Percentiles rank a stretch among this genome's conserved stretches.
Conservation (phyloP, 768 basidiomycete species). For the Suillus variegatus region DNA sequence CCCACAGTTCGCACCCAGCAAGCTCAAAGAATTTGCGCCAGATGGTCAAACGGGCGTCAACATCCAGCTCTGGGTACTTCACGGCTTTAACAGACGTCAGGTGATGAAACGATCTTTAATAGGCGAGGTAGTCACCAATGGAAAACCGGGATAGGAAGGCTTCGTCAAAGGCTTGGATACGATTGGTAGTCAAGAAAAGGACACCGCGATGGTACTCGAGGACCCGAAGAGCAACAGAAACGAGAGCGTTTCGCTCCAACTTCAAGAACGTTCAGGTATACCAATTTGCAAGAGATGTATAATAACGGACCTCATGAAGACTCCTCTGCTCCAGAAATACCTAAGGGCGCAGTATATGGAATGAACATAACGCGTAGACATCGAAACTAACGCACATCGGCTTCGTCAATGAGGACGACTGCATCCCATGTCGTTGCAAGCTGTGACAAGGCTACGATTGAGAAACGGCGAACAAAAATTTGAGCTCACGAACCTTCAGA, state of each 20-base stretch:
- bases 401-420: slow-evolving; percentile 58
- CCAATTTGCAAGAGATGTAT: too few relatives aligned
- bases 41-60: slow-evolving; percentile 19
- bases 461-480: not conserved
- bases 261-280: not conserved
- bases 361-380: not conserved
- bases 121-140: slow-evolving; percentile 35
- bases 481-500: slow-evolving; percentile 16
- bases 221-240: slow-evolving; percentile 66
- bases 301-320: slow-evolving; percentile 43
- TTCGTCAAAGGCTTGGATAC: slow-evolving; percentile 48
- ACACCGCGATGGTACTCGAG: slow-evolving; percentile 63
- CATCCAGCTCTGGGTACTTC: slow-evolving; percentile 29
- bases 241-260: slow-evolving; percentile 69
- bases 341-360: slow-evolving; percentile 36
- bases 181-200: slow-evolving; percentile 55
- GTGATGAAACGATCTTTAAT: too few relatives aligned
- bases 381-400: slow-evolving; percentile 14
- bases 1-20: slow-evolving; percentile 15
- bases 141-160: slow-evolving; percentile 71
- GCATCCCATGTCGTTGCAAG: slow-evolving; percentile 63
- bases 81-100: slow-evolving; percentile 16
- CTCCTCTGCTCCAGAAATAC: slow-evolving; percentile 74
- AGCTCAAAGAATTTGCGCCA: slow-evolving; percentile 30
- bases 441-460: slow-evolving; percentile 43